Evolutionary conservation across 495 filamentous ascomycete genomes (phyloP).

Genomic region (Letharia columbiana): DNA sequence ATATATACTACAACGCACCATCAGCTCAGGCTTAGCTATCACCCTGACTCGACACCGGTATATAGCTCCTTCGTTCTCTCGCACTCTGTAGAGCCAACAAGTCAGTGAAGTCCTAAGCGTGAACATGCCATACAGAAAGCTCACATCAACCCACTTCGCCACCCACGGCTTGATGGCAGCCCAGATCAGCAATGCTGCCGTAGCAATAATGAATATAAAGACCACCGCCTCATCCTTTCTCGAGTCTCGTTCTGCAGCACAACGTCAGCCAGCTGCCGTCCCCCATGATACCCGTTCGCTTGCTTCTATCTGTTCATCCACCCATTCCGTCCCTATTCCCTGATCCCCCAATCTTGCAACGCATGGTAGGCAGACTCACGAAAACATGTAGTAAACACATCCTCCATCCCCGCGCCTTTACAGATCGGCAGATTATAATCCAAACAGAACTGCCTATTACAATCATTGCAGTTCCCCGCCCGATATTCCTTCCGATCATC

Average conservation of each 20-base stretch:
- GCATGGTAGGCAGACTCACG: slow-evolving; percentile 41
- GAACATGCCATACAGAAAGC: slow-evolving; percentile 23
- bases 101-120: slow-evolving; percentile 21
- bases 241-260: slow-evolving; percentile 63
- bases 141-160: slow-evolving; percentile 48
- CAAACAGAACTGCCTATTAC: slow-evolving; percentile 86
- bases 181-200: slow-evolving; percentile 72
- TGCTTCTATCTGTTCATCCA: not conserved
- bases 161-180: slow-evolving; percentile 63
- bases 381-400: slow-evolving; percentile 86
- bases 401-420: slow-evolving; percentile 72
- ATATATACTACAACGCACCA: not conserved
- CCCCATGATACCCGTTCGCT: too few relatives aligned
- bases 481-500: slow-evolving; percentile 32
- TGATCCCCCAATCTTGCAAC: not conserved
- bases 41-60: slow-evolving; percentile 23
- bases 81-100: slow-evolving; percentile 9
- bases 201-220: slow-evolving; percentile 83
- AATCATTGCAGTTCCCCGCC: slow-evolving; percentile 63
- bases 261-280: slow-evolving; percentile 13
- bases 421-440: slow-evolving; percentile 78
- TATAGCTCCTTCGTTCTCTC: slow-evolving; percentile 23
- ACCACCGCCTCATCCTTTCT: slow-evolving; percentile 86
- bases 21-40: slow-evolving; percentile 12
- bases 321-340: not conserved